phyloP scores from a whole-genome alignment of 164 flowering plant genomes.

The Stephania yunnanensis region DNA sequence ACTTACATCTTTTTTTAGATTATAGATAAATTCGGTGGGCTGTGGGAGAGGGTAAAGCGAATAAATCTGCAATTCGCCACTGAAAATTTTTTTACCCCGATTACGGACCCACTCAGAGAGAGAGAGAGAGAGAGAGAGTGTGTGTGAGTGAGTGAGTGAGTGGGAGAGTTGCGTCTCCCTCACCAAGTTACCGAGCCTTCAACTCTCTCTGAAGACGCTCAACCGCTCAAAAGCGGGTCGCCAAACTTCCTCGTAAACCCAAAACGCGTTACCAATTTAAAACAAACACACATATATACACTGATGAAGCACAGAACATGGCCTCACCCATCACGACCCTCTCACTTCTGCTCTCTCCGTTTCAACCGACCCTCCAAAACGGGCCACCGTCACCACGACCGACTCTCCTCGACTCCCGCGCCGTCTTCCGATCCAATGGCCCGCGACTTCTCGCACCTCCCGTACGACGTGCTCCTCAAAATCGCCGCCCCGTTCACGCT shows the following conservation, averaged over 20 bases:
- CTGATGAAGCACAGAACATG: constrained; percentile 20
- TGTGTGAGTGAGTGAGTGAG: too few relatives aligned
- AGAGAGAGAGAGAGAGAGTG: too few relatives aligned
- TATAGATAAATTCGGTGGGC: too few relatives aligned
- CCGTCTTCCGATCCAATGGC: too few relatives aligned
- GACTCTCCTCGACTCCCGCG: not conserved
- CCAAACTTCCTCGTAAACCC: not conserved
- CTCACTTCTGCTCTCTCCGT: not conserved
- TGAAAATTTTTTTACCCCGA: too few relatives aligned
- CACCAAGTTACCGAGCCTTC: not conserved
- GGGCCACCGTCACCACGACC: not conserved
- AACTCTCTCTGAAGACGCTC: not conserved
- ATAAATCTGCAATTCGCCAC: too few relatives aligned
- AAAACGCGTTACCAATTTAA: not conserved
- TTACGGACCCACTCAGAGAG: too few relatives aligned
- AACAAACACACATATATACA: not conserved
- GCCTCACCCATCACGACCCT: constrained; percentile 11
- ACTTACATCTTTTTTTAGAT: too few relatives aligned
- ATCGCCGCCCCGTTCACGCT: constrained; percentile 54
- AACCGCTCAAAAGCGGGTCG: not conserved
- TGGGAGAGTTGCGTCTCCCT: too few relatives aligned
- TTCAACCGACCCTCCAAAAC: not conserved
- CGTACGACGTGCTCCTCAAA: constrained; percentile 50
- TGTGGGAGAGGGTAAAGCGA: too few relatives aligned
- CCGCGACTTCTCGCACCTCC: constrained; percentile 55